A percentile compares a stretch with the other conserved stretches of the same genome.
Evolutionary conservation across 208 protist species (phyloP).

Genomic region (Acanthamoeba sp.): DNA sequence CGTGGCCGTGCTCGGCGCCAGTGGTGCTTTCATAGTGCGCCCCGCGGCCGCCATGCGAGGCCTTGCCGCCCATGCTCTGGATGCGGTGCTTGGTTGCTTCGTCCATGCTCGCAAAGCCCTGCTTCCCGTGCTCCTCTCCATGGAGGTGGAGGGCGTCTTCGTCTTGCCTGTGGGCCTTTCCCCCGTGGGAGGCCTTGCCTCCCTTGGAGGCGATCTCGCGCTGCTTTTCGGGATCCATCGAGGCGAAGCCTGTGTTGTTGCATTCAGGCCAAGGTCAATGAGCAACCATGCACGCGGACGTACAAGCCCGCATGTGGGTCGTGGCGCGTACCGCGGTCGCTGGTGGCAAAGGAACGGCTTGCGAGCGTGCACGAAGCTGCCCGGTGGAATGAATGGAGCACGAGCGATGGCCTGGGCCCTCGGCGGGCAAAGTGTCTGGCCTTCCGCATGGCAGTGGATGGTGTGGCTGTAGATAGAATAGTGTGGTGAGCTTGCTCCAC

Average conservation of each 20-base stretch:
- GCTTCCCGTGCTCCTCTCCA: too few species aligned
- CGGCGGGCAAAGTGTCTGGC: too few species aligned
- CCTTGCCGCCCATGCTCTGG: constrained; percentile 20
- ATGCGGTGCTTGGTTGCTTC: constrained; percentile 4
- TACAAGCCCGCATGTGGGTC: too few species aligned
- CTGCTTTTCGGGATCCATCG: constrained; percentile 3
- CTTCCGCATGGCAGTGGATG: too few species aligned
- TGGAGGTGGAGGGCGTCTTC: too few species aligned
- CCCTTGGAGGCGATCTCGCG: neutral
- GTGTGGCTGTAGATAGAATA: too few species aligned
- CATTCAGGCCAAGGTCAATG: neutral
- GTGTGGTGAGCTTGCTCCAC: too few species aligned
- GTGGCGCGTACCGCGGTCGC: neutral
- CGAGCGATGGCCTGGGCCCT: too few species aligned
- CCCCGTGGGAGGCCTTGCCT: neutral
- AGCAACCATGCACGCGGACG: neutral
- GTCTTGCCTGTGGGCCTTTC: neutral
- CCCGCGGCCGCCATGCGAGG: neutral
- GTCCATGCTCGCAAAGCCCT: constrained; percentile 23
- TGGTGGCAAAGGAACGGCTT: neutral
- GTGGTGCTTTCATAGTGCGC: neutral
- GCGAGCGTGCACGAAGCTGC: neutral
- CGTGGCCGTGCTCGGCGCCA: neutral
- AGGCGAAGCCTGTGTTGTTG: neutral
- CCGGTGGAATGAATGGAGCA: neutral